These are phyloP conservation scores for Xylaria polymorpha DNA, from an alignment of 2,329 filamentous ascomycete species.

Conservation along the genomic window DNA sequence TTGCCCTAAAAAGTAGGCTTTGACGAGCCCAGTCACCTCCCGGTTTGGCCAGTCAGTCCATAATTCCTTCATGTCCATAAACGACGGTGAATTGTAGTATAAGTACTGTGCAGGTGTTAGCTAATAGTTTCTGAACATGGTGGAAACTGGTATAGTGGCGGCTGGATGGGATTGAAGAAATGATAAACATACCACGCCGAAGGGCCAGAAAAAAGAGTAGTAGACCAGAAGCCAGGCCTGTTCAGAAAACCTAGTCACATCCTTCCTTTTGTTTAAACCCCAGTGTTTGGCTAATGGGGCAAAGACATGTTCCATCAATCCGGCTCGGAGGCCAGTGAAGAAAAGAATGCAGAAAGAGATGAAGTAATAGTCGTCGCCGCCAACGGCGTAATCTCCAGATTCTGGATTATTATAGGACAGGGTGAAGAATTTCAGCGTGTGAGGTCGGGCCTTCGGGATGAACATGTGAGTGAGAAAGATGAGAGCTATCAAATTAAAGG, in stretches of 20 bases:
- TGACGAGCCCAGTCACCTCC: constrained; percentile 78
- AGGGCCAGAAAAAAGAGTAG: constrained; percentile 81
- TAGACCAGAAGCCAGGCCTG: constrained; percentile 93
- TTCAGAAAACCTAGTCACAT: constrained; percentile 86
- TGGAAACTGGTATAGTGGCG: neutral
- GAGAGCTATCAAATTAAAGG: constrained; percentile 85
- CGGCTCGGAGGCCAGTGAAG: constrained; percentile 87
- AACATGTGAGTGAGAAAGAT: constrained; percentile 84
- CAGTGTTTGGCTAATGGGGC: constrained; percentile 77
- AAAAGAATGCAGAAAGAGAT: constrained; percentile 82
- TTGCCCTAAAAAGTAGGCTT: constrained; percentile 90
- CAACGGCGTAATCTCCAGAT: constrained; percentile 77
- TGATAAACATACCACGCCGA: constrained; percentile 76
- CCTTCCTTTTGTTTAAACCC: constrained; percentile 82
- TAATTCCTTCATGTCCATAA: constrained; percentile 78
- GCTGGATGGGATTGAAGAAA: neutral
- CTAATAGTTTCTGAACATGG: constrained; percentile 31
- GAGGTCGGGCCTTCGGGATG: constrained; percentile 81
- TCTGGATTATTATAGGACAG: constrained; percentile 83
- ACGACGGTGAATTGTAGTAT: constrained; percentile 81
- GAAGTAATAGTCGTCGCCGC: constrained; percentile 82
- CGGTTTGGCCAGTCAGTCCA: constrained; percentile 89
- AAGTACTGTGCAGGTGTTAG: constrained; percentile 71
- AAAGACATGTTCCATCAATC: constrained; percentile 87
- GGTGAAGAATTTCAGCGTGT: constrained; percentile 88